phyloP scores from a whole-genome alignment of 257 asterid species.

The Rehmannia glutinosa region DNA sequence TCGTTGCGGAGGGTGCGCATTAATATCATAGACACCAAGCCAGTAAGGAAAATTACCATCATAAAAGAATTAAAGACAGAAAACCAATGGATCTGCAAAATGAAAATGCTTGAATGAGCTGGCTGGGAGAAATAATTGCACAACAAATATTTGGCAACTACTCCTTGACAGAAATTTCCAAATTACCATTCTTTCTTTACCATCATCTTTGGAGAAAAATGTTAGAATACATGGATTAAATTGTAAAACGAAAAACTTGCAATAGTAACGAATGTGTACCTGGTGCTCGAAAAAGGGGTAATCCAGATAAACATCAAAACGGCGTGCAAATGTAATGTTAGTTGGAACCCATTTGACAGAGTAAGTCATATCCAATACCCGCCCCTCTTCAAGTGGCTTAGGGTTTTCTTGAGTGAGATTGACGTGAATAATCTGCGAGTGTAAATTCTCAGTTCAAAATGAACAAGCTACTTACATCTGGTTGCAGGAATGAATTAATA shows the following conservation, averaged over 20 bases:
- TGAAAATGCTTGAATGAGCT: constrained; percentile 16
- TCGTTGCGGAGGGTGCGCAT: constrained; percentile 97
- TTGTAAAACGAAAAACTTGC: neutral
- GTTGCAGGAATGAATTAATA: neutral
- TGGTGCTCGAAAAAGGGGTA: constrained; percentile 99
- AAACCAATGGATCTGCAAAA: constrained; percentile 95
- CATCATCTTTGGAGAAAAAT: neutral
- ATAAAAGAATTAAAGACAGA: constrained; percentile 95
- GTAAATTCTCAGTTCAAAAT: constrained; percentile 20
- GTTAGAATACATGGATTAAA: neutral
- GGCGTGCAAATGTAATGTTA: constrained; percentile 77
- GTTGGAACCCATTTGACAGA: constrained; percentile 88
- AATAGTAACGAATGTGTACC: constrained; percentile 37
- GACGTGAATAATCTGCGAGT: constrained; percentile 85
- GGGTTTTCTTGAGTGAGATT: constrained; percentile 85
- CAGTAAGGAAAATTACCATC: constrained; percentile 99
- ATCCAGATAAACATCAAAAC: constrained; percentile 94
- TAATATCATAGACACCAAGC: constrained; percentile 93
- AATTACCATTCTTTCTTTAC: neutral
- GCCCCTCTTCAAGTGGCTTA: constrained; percentile 80
- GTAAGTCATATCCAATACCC: constrained; percentile 73
- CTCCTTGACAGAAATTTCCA: neutral
- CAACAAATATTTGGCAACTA: neutral
- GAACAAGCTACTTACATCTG: constrained; percentile 11
- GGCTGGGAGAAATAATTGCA: constrained; percentile 5